Evolutionary conservation across 495 filamentous ascomycete genomes (phyloP), one percentile per base, ranked within the genome.

Genomic region (Aspergillus campestris): DNA sequence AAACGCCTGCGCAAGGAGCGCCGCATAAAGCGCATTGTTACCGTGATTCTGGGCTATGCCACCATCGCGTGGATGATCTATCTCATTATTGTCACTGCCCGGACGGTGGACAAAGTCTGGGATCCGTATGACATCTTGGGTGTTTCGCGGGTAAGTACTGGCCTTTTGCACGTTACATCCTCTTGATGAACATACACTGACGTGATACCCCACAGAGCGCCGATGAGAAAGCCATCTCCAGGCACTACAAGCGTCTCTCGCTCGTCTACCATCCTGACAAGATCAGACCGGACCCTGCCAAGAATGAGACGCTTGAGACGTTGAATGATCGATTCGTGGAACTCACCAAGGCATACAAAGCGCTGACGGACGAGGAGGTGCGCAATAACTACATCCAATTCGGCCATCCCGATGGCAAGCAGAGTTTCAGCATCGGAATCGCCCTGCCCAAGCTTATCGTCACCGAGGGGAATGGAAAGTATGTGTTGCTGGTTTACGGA

Each of bases 351-450:
- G 92, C 92, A 5, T 96, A 95, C 74, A 96, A 97, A 66, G 83
- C 94, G 7, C 73, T 98, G 35, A 97, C 94, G 7, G 92, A 98
- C 56, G 92, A 97, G 64, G 92, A 97, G 33, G 75, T 97, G 36
- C 85, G 94, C 40, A 94, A 95, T 64, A 98, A 98, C 70, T 97
- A 84, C 60, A 81, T 90, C 31, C 86, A 95, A 61, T 98, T 83
- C 62, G 92, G 92, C 37, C 89, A 98, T 63, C 92, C 92, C 6
- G 92, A 98, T 60, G 92, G 92, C 42, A 96, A 95, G 71, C 92
- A 98, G 63, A 89, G 89, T 58, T 91, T 86, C 72, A 96, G 90
- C 66, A 96, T 97, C 59, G 91, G 94, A 48, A 97, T 98, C 54
- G 92, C 91, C 27, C 78, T 98, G 35, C 92, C 92, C 11, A 84